Evolutionary conservation across 1,284 basidiomycete species (phyloP).

Genomic region (Pseudozyma pruni): DNA sequence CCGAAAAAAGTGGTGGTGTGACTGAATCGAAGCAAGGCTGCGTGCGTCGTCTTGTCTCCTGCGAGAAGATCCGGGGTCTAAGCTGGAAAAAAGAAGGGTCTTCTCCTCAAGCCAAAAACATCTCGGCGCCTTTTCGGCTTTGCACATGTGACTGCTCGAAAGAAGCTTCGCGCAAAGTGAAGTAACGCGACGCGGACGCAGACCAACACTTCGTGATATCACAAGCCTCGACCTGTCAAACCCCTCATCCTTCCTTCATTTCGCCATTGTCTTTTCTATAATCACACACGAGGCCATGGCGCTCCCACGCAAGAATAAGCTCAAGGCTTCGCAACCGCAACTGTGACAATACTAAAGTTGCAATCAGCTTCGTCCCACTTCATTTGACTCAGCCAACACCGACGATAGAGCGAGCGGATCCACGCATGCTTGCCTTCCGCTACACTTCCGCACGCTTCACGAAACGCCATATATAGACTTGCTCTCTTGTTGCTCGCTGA

Average conservation of each 20-base stretch:
- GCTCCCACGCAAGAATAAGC: neutral
- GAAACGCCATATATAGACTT: too few relatives aligned
- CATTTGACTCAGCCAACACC: neutral
- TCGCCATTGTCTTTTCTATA: neutral
- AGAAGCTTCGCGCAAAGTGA: constrained; percentile 3
- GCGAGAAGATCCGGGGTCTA: too few relatives aligned
- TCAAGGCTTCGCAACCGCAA: neutral
- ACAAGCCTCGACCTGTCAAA: constrained; percentile 35
- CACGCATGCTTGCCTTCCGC: neutral
- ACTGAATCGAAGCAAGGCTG: too few relatives aligned
- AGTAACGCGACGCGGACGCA: constrained; percentile 20
- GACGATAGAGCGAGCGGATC: too few relatives aligned
- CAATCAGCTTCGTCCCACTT: neutral
- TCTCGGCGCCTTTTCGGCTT: neutral
- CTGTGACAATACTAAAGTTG: too few relatives aligned
- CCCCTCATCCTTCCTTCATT: constrained; percentile 11
- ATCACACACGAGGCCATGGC: constrained; percentile 1
- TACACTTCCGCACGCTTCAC: too few relatives aligned
- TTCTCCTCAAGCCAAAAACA: too few relatives aligned
- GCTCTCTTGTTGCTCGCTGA: constrained; percentile 1
- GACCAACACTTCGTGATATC: constrained; percentile 14
- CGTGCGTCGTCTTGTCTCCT: too few relatives aligned
- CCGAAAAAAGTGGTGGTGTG: neutral
- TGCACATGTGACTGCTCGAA: neutral
- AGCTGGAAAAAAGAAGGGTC: too few relatives aligned